Evolutionary conservation across 73 alveolate genomes (phyloP).

Genomic region (Effrenium voratum): DNA sequence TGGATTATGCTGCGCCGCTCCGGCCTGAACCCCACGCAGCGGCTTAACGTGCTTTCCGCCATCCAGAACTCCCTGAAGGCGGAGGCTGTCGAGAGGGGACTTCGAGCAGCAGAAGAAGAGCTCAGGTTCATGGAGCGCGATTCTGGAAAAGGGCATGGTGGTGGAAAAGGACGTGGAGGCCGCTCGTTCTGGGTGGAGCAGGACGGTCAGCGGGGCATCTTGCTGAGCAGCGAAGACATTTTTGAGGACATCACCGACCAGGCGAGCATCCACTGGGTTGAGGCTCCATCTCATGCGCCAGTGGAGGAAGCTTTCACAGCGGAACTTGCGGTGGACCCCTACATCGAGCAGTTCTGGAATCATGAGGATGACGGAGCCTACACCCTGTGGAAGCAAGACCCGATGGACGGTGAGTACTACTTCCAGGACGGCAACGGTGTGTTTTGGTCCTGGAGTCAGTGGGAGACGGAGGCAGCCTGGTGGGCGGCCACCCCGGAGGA

Average conservation of each 20-base stretch:
- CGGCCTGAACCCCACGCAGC: background rate
- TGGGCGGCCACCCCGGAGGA: background rate
- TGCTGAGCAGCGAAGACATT: background rate
- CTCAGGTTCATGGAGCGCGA: background rate
- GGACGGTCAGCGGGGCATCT: background rate
- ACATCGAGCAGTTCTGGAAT: background rate
- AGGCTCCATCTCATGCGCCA: no score
- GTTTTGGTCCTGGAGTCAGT: background rate
- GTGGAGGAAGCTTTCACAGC: no score
- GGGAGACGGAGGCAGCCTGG: background rate
- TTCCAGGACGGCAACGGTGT: background rate
- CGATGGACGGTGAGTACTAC: background rate
- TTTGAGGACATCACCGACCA: background rate
- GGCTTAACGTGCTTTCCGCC: background rate
- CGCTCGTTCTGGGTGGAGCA: background rate
- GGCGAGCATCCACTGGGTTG: no score
- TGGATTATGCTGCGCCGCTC: background rate
- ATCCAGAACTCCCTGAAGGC: background rate
- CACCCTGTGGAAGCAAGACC: background rate
- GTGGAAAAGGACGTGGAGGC: background rate
- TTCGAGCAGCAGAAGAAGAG: background rate
- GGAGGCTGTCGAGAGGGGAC: background rate
- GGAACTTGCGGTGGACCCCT: no score
- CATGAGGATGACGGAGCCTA: background rate
- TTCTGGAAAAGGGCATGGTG: no score